Base-by-base conservation (phyloP, 192 early-diverging fungal genomes). In the Backusella luteola region DNA sequence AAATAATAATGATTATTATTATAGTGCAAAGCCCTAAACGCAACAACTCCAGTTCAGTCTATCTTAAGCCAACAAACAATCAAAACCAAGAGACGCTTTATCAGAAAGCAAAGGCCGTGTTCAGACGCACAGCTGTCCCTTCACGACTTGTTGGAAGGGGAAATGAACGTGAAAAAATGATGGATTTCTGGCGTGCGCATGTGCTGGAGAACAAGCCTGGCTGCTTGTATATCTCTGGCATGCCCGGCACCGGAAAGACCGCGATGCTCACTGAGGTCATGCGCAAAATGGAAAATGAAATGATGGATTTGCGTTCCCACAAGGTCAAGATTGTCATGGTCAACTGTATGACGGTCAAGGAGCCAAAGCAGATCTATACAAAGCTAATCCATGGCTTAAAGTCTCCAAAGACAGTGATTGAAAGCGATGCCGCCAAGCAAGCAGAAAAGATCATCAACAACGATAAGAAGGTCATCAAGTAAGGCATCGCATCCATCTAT, bases 171-270 rank as follows among this genome's bases (percentile, higher is more conserved):
- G 66, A 75, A 17, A 80, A 63, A 0, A 85, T 94, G 21, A 73
- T 42, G 1, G 29, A 70, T 2, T 95, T 95, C 74, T 86, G 86
- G 76, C 53, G 81, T 14, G 69, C 78, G 2, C 85, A 90, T 46
- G 87, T 89, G 12, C 26, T 90, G 11, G 78, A 36, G 0, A 76
- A 84, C 36, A 85, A 84, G 63, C 73, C 90, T 6, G 92, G 89
- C 8, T 92, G 89, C 68, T 82, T 94, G 38, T 99, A 98, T 80
- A 90, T 98, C 17, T 93, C 94, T 7, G 97, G 97, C 1, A 89
- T 88, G 53, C 97, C 97, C 0, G 97, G 97, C 5, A 98, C 97
- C 23, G 97, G 97, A 46, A 99, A 99, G 84, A 99, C 95, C 9
- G 96, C 96, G 2, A 87, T 95, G 34, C 70, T 96, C 34, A 86